Evolutionary conservation across 768 basidiomycete species (phyloP), one percentile per base, ranked within the genome.

Genomic region (Lactarius akahatsu): DNA sequence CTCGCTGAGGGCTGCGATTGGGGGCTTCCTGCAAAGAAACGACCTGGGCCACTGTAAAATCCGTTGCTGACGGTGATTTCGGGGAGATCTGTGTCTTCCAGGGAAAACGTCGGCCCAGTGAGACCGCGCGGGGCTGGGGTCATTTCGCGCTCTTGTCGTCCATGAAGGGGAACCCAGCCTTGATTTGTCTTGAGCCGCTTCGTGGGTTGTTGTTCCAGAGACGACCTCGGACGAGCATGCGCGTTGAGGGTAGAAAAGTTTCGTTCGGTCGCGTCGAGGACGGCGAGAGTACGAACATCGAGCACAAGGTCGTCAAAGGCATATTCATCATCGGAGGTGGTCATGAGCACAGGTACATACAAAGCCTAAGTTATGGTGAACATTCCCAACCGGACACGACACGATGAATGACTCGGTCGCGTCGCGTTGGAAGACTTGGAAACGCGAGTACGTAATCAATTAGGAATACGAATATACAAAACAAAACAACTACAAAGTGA

Each of bases 191-290:
- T 70, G 32, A 69, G 62, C 23, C 70, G 64, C 28, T 70, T 70
- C 20, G 68, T 36, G 6, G 62, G 68, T 56, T 61, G 69, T 41
- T 41, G 63, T 20, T 61, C 63, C 45, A 50, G n/a, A 32, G 68
- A 38, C 40, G 70, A 41, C 15, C n/a, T 57, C 20, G 67, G 45
- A 52, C 43, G 63, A n/a, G 66, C 20, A 47, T 23, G 20, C 1
- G 47, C 20, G 11, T 6, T 28, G 3, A 52, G 50, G 11, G 59
- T 43, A 34, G 28, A 26, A 43, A 70, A 65, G 20, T 20, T 50
- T 26, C 65, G 60, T 63, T 71, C 70, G n/a, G 70, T 65, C 59
- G 62, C 68, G 30, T 71, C 70, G 41, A 71, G 68, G 38, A 54
- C 62, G 20, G 70, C 68, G 26, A 71, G 62, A 32, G 65, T 47